Evolutionary conservation across 2,329 filamentous ascomycete genomes (phyloP).

Genomic region (Sodiomyces alkalinus): DNA sequence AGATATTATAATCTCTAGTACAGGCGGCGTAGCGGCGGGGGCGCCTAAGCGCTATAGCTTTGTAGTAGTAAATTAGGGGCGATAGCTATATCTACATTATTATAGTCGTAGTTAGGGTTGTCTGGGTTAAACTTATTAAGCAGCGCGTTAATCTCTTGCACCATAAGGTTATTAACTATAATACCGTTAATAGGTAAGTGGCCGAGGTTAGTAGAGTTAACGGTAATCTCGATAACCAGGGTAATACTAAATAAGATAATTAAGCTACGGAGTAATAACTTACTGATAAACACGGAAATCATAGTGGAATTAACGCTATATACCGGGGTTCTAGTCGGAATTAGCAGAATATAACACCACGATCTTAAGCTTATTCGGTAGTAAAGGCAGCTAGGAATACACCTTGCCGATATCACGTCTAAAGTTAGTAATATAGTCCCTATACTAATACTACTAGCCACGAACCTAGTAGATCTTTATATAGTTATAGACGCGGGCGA

Average conservation of each 20-base stretch:
- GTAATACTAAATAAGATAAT: neutral
- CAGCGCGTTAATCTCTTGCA: neutral
- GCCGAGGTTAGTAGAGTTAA: neutral
- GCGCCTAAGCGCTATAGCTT: neutral
- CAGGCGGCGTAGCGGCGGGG: too few relatives aligned
- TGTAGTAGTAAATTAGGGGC: neutral
- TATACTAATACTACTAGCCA: neutral
- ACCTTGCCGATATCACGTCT: neutral
- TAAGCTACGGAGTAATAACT: neutral
- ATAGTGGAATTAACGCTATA: neutral
- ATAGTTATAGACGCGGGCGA: neutral
- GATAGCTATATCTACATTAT: neutral
- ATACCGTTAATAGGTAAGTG: neutral
- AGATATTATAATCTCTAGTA: too few relatives aligned
- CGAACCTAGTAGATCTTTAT: neutral
- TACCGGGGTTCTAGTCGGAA: neutral
- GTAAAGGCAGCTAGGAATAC: conserved; percentile 1
- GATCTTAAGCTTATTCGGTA: neutral
- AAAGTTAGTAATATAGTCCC: conserved; percentile 1
- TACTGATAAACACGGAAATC: neutral
- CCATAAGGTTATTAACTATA: neutral
- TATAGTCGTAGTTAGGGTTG: neutral
- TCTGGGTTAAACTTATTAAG: neutral
- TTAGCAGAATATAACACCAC: neutral
- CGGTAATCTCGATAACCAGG: neutral